phyloP scores from a whole-genome alignment of 345 rosid genomes.

The Gossypium raimondii region DNA sequence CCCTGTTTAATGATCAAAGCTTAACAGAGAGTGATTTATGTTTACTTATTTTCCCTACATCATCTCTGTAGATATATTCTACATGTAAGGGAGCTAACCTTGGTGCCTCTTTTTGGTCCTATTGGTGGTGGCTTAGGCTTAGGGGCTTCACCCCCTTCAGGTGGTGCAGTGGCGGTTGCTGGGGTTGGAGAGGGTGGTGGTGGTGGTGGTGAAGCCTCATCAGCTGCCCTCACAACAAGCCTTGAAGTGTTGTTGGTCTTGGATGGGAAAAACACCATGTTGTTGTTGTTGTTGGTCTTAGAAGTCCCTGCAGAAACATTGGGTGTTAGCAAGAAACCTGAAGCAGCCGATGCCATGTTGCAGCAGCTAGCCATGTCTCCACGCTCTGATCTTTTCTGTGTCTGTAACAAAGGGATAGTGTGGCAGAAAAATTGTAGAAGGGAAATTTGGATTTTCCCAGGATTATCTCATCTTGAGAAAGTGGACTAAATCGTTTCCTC shows the following conservation, averaged over 20 bases:
- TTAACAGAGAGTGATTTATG: background rate
- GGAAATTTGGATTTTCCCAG: slow-evolving; percentile 8
- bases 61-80: background rate
- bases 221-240: slow-evolving; percentile 57
- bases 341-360: slow-evolving; percentile 70
- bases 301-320: slow-evolving; percentile 32
- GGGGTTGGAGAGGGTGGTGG: slow-evolving; percentile 33
- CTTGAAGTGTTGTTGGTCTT: slow-evolving; percentile 37
- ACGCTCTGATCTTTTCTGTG: background rate
- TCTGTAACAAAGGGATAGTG: background rate
- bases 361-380: slow-evolving; percentile 47
- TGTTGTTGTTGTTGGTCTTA: slow-evolving; percentile 22
- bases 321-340: slow-evolving; percentile 48
- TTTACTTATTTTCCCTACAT: background rate
- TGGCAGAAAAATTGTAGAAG: slow-evolving; percentile 5
- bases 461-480: slow-evolving; percentile 31
- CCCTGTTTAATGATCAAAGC: slow-evolving; percentile 7
- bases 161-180: slow-evolving; percentile 30
- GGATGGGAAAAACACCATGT: slow-evolving; percentile 40
- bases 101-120: slow-evolving; percentile 91
- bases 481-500: background rate
- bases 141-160: slow-evolving; percentile 30
- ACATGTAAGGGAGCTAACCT: slow-evolving; percentile 36
- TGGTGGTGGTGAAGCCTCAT: slow-evolving; percentile 36
- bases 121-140: slow-evolving; percentile 68